Percentiles rank a stretch among this genome's conserved stretches.
phyloP scores from a whole-genome alignment of 176 grass and related monocot genomes.

The Paspalum notatum region DNA sequence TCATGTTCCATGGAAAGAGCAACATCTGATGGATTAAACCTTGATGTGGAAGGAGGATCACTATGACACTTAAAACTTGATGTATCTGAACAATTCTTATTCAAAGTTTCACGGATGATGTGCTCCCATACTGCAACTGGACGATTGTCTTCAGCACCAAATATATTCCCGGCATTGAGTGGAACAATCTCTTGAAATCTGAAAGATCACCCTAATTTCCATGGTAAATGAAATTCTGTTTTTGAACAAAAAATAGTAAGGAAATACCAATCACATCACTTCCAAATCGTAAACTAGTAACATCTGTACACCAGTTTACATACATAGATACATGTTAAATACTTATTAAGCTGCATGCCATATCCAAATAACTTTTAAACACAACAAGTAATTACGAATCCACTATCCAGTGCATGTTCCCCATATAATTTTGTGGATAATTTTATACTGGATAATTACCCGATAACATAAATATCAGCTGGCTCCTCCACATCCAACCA shows the following conservation, averaged over 20 bases:
- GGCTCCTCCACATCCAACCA: conserved; percentile 73
- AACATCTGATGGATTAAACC: conserved; percentile 58
- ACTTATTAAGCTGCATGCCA: conserved; percentile 13
- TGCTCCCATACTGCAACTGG: conserved; percentile 75
- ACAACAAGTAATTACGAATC: neutral
- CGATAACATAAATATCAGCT: conserved; percentile 85
- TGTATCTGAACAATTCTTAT: conserved; percentile 54
- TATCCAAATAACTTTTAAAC: neutral
- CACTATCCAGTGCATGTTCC: neutral
- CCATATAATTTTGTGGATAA: neutral
- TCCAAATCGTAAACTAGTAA: conserved; percentile 7
- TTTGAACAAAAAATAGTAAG: neutral
- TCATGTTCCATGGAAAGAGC: conserved; percentile 54
- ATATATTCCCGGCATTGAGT: conserved; percentile 80
- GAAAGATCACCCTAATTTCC: conserved; percentile 42
- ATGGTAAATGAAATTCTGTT: conserved; percentile 33
- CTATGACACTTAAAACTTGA: conserved; percentile 57
- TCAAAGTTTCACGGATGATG: conserved; percentile 78
- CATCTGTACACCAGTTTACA: neutral
- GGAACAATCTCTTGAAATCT: conserved; percentile 94
- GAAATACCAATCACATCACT: neutral
- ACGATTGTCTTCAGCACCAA: conserved; percentile 67
- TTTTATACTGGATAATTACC: conserved; percentile 46
- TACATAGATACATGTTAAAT: conserved; percentile 7
- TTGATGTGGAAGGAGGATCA: conserved; percentile 69